These are phyloP conservation scores for Colletotrichum aenigma DNA, from an alignment of 2,329 filamentous ascomycete genomes.

Conservation along the genomic window DNA sequence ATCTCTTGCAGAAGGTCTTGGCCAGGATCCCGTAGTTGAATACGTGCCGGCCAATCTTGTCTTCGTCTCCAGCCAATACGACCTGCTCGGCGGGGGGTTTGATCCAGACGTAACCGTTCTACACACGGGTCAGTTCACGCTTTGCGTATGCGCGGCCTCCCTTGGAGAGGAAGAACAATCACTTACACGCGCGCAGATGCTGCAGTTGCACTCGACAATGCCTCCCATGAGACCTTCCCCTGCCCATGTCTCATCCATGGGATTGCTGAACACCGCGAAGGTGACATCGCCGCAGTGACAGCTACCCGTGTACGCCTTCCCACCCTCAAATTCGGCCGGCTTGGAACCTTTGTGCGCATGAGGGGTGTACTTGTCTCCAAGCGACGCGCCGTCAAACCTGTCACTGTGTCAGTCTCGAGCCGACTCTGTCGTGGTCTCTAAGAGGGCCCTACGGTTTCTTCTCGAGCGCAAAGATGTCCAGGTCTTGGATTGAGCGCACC, in stretches of 20 bases:
- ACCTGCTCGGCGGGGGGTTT: constrained; percentile 45
- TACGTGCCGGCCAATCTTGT: constrained; percentile 42
- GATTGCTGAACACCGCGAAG: constrained; percentile 44
- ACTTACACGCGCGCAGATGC: constrained; percentile 48
- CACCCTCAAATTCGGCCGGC: constrained; percentile 41
- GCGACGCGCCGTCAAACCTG: constrained; percentile 42
- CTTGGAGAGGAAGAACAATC: not conserved
- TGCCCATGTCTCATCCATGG: constrained; percentile 41
- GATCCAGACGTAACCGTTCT: constrained; percentile 50
- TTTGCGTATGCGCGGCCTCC: not conserved
- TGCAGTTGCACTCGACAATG: constrained; percentile 54
- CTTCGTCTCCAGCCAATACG: constrained; percentile 39
- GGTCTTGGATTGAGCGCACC: constrained; percentile 46
- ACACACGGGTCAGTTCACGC: not conserved
- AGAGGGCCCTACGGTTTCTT: constrained; percentile 34
- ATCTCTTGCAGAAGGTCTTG: constrained; percentile 54
- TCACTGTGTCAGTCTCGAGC: constrained; percentile 1
- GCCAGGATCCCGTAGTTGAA: constrained; percentile 33
- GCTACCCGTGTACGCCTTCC: constrained; percentile 50
- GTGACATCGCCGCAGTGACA: constrained; percentile 58
- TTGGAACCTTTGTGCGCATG: constrained; percentile 43
- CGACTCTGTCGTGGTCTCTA: not conserved
- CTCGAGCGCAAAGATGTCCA: constrained; percentile 47
- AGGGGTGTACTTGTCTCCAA: constrained; percentile 35
- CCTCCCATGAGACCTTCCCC: constrained; percentile 21